phyloP scores from a whole-genome alignment of 2,329 filamentous ascomycete species.

The Fusarium phyllophilum region DNA sequence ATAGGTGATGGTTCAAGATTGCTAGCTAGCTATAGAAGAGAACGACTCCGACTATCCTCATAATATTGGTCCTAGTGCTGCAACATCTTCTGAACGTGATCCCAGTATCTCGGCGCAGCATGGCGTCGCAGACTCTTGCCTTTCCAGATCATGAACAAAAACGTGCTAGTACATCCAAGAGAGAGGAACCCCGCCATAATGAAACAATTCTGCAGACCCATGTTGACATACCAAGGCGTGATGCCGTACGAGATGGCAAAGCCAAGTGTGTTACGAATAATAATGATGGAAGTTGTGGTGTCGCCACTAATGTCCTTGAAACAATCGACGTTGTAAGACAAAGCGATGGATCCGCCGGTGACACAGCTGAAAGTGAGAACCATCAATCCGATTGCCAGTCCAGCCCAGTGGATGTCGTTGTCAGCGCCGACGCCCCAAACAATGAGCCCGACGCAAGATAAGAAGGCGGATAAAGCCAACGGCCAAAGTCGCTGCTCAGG shows the following conservation, averaged over 20 bases:
- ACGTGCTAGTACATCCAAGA: background rate
- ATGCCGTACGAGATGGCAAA: background rate
- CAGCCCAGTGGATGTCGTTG: background rate
- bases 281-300: background rate
- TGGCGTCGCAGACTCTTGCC: background rate
- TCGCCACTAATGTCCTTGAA: background rate
- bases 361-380: background rate
- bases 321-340: background rate
- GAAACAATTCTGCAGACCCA: slow-evolving; percentile 1
- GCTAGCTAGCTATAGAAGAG: background rate
- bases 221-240: background rate
- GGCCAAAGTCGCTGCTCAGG: background rate
- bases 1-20: fast-evolving
- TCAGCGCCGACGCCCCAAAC: background rate
- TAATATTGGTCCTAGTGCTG: background rate
- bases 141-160: background rate
- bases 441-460: background rate
- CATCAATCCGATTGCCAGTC: background rate
- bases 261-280: background rate
- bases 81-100: background rate
- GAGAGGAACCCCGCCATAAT: background rate
- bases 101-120: background rate
- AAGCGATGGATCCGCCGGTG: background rate
- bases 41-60: background rate
- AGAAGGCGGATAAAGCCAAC: background rate